Percentiles rank a stretch among this genome's conserved stretches.
These are phyloP conservation scores for Quercus lobata DNA, from an alignment of 331 rosid genomes.

Conservation along the genomic window DNA sequence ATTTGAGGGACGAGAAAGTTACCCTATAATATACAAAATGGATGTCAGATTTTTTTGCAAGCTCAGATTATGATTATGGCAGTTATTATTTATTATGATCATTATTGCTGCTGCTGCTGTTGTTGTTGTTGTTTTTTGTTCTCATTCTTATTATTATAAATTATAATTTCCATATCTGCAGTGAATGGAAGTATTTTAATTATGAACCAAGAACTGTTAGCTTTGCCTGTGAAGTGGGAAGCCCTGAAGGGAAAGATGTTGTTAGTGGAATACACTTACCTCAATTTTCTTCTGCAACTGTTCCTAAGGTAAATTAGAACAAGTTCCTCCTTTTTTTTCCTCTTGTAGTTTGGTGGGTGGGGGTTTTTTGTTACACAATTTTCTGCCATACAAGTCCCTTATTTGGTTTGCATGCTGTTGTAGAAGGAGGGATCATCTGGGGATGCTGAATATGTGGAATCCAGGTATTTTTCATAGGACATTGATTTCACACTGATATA, in stretches of 20 bases:
- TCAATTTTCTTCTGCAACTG: conserved; percentile 72
- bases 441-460: conserved; percentile 37
- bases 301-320: conserved; percentile 53
- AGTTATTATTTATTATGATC: background rate
- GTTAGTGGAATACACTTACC: conserved; percentile 34
- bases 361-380: background rate
- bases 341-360: background rate
- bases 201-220: conserved; percentile 58
- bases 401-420: conserved; percentile 14
- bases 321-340: background rate
- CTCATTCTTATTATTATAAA: background rate
- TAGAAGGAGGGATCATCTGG: conserved; percentile 31
- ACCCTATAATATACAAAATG: no score
- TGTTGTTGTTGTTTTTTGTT: background rate
- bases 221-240: conserved; percentile 41
- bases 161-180: conserved; percentile 12
- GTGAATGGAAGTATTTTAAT: conserved; percentile 76
- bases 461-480: conserved; percentile 41
- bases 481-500: background rate
- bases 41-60: no score
- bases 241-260: conserved; percentile 29
- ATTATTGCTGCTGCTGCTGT: background rate
- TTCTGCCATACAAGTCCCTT: background rate
- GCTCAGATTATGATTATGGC: no score
- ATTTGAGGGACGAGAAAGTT: no score